Conservation (phyloP, 805 yeast genomes). For the Candida succiphila region DNA sequence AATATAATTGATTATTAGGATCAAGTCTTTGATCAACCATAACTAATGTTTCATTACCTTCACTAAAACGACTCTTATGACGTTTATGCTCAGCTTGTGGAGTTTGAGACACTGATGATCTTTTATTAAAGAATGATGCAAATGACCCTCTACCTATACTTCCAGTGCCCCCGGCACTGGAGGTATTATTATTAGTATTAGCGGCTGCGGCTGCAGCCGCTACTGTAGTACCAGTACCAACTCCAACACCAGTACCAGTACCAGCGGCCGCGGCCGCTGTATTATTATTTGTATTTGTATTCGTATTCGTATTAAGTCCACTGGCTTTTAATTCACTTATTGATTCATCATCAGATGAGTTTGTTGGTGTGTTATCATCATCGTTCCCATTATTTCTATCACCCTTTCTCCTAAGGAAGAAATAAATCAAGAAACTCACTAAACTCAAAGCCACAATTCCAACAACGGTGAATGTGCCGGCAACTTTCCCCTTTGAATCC, state of each 20-base stretch:
- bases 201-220: no score
- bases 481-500: conserved; percentile 65
- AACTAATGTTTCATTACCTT: conserved; percentile 7
- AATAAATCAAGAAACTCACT: conserved; percentile 31
- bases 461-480: conserved; percentile 76
- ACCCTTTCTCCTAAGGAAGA: conserved; percentile 10
- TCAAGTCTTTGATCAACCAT: conserved; percentile 54
- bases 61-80: no score
- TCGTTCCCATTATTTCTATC: not conserved
- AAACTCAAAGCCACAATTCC: conserved; percentile 49
- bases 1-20: conserved; percentile 42
- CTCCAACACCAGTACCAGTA: no score
- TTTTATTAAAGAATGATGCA: no score
- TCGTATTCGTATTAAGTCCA: not conserved
- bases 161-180: no score
- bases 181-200: no score
- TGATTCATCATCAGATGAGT: not conserved
- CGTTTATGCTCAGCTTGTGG: no score
- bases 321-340: not conserved
- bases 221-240: no score
- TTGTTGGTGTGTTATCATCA: not conserved
- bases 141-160: no score
- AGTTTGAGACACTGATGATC: no score
- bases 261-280: no score
- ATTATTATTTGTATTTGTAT: no score